A percentile compares a stretch with the other conserved stretches of the same genome.
Conservation (phyloP, 306 rosid species). For the Castanea mollissima region DNA sequence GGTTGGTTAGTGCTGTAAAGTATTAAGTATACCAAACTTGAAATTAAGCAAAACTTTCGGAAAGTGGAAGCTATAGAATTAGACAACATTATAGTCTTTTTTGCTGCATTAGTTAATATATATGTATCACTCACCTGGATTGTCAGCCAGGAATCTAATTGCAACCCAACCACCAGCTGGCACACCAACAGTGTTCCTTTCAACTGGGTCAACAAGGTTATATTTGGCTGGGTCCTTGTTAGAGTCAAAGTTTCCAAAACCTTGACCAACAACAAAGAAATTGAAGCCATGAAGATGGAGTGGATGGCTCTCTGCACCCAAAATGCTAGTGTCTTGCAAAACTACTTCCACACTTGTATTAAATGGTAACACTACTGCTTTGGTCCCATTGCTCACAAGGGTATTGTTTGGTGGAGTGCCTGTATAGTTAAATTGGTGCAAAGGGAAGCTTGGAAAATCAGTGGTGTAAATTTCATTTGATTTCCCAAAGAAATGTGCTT, state of each 20-base stretch:
- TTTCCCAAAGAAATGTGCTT: conserved; percentile 44
- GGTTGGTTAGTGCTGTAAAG: background rate
- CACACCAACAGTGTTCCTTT: conserved; percentile 64
- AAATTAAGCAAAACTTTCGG: background rate
- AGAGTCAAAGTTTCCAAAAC: conserved; percentile 60
- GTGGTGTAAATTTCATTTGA: conserved; percentile 35
- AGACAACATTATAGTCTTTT: too few relatives aligned
- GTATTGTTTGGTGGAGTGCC: conserved; percentile 57
- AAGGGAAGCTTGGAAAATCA: conserved; percentile 54
- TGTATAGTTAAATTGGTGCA: conserved; percentile 41
- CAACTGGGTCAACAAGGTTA: conserved; percentile 65
- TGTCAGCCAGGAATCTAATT: conserved; percentile 65
- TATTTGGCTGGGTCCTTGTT: conserved; percentile 46
- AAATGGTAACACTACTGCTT: conserved; percentile 35
- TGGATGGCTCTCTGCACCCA: conserved; percentile 79
- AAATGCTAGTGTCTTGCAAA: conserved; percentile 60
- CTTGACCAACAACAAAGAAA: conserved; percentile 64
- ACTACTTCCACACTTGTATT: conserved; percentile 46
- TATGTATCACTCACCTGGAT: conserved; percentile 48
- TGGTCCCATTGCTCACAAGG: conserved; percentile 42
- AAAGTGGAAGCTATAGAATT: background rate
- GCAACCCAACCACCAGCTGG: conserved; percentile 88
- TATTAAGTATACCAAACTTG: background rate
- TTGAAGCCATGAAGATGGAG: conserved; percentile 78
- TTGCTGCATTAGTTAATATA: too few relatives aligned